Evolutionary conservation across 441 rosid species (phyloP), one percentile per base, ranked within the genome.

Genomic region (Erysimum cheiri): DNA sequence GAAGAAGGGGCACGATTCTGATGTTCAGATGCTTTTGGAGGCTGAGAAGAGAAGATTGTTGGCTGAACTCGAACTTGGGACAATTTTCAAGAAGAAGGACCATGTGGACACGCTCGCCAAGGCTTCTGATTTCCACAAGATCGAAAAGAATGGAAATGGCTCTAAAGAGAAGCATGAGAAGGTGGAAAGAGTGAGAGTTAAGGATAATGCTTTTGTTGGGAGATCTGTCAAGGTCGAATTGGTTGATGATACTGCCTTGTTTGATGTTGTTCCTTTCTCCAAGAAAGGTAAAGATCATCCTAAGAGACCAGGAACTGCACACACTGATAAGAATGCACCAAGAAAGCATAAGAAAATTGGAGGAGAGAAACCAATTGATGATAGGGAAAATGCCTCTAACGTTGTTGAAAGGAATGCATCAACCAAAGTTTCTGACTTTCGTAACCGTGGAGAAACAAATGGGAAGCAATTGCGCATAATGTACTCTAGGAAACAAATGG

Each of bases 401-500:
- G 33, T 36, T 46, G 70, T 44, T 13, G 58, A 57, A 15, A 24
- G 56, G 69, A 76, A 72, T 64, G 55, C 54, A 31, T 55, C 54
- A 36, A 65, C 60, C 19, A 60, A 52, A 48, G 33, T 80, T 56
- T 50, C 66, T 46, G 66, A 66, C 35, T 43, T 48, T 56, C 32
- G 19, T 43, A 60, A 61, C 56, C 39, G 48, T 22, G 66, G 72
- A 53, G 60, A 13, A 39, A 73, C 64, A 54, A 72, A 29, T 44
- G 77, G 77, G 63, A 67, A 72, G 22, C 71, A 35, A 37, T 35
- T 55, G 37, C 74, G 74, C 79, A 76, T 43, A 22, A 74, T 74
- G 82, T 90, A 87, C 80, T 74, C 90, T 2, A 83, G 82, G 76
- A 64, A 78, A 64, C 91, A 85, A 77, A 62, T 94, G 87, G 90